Evolutionary conservation across 805 yeast genomes (phyloP).

Genomic region (Lachancea sp.): DNA sequence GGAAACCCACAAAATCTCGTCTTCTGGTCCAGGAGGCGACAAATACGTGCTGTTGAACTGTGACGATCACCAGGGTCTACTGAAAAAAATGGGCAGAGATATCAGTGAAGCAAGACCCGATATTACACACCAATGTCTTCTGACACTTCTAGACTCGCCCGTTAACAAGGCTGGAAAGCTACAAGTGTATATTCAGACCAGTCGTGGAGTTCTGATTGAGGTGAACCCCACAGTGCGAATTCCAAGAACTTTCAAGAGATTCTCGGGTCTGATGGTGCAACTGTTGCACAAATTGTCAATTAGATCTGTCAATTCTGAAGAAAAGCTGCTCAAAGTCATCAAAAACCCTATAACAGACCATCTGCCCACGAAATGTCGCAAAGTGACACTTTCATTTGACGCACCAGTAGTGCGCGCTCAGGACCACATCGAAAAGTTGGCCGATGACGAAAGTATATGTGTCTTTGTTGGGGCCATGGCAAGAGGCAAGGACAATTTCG

Average conservation of each 20-base stretch:
- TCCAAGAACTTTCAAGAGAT: slow-evolving; percentile 96
- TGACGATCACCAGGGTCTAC: slow-evolving; percentile 95
- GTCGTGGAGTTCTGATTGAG: slow-evolving; percentile 89
- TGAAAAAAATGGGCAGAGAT: slow-evolving; percentile 94
- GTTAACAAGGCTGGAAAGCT: slow-evolving; percentile 94
- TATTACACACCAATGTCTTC: slow-evolving; percentile 93
- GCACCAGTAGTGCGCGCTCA: slow-evolving; percentile 84
- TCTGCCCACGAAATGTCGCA: slow-evolving; percentile 91
- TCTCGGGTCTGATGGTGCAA: slow-evolving; percentile 97
- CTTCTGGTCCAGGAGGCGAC: slow-evolving; percentile 76
- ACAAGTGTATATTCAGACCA: slow-evolving; percentile 94
- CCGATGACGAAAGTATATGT: slow-evolving; percentile 87
- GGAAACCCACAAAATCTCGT: slow-evolving; percentile 86
- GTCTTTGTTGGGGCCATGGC: slow-evolving; percentile 99
- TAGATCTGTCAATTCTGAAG: slow-evolving; percentile 92
- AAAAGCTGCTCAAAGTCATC: slow-evolving; percentile 85
- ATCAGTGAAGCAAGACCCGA: slow-evolving; percentile 99
- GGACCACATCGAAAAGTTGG: slow-evolving; percentile 75
- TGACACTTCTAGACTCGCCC: slow-evolving; percentile 94
- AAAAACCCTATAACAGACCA: slow-evolving; percentile 97
- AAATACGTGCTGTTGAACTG: slow-evolving; percentile 91
- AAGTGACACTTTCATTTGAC: slow-evolving; percentile 86
- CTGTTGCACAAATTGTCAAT: slow-evolving; percentile 86
- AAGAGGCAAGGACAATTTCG: slow-evolving; percentile 93
- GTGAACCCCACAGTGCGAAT: slow-evolving; percentile 95